A percentile compares a stretch with the other conserved stretches of the same genome.
Evolutionary conservation across 2,329 filamentous ascomycete species (phyloP).

Genomic region (Trichoderma oligosporum): DNA sequence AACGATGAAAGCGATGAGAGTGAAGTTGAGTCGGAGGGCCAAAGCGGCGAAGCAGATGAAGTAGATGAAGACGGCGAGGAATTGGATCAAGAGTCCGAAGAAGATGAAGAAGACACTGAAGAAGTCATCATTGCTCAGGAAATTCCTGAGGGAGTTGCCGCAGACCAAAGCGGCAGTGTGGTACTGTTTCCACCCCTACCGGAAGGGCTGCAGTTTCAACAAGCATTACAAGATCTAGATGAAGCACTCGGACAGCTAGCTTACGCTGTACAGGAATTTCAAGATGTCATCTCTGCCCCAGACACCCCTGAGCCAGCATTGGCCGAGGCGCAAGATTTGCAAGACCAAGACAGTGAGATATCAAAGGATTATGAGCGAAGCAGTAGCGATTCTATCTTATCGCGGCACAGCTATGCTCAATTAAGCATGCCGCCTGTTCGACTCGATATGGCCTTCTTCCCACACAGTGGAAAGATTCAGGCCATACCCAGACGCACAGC

Average conservation of each 20-base stretch:
- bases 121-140: conserved; percentile 6
- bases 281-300: conserved; percentile 7
- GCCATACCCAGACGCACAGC: conserved; percentile 20
- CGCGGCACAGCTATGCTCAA: neutral
- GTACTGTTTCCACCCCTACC: conserved; percentile 2
- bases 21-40: conserved; percentile 17
- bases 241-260: conserved; percentile 17
- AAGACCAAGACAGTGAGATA: neutral
- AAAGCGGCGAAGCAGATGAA: conserved; percentile 23
- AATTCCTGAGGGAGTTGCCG: neutral
- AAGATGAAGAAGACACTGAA: conserved; percentile 10
- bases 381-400: neutral
- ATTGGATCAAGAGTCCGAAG: conserved; percentile 19
- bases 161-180: neutral
- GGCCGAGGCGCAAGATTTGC: neutral
- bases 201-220: neutral
- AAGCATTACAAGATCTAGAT: conserved; percentile 16
- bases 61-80: conserved; percentile 22
- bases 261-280: conserved; percentile 17
- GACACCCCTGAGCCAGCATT: neutral
- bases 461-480: conserved; percentile 30
- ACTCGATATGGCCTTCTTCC: conserved; percentile 36
- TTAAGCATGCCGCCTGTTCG: conserved; percentile 9
- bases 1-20: conserved; percentile 17
- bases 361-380: neutral